phyloP scores from a whole-genome alignment of 345 rosid species.

The Citrus reticulata region DNA sequence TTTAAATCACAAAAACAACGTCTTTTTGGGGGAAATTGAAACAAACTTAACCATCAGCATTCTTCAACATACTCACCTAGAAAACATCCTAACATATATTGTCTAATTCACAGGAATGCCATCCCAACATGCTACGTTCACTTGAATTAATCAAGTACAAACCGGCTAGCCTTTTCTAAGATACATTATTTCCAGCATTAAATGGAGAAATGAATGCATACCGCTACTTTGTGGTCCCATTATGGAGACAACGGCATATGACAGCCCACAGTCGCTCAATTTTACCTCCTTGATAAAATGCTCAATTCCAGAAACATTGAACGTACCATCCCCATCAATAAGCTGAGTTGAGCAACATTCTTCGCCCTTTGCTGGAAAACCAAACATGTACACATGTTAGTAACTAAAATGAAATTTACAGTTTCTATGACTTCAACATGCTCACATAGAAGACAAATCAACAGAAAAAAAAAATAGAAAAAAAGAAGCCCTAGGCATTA shows the following conservation, averaged over 20 bases:
- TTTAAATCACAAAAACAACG: neutral
- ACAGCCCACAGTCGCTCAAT: conserved; percentile 81
- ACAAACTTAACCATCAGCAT: neutral
- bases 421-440: neutral
- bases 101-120: neutral
- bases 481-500: neutral
- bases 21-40: neutral
- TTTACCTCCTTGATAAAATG: conserved; percentile 69
- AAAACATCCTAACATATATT: neutral
- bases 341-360: conserved; percentile 84
- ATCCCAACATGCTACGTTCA: neutral
- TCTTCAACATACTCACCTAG: neutral
- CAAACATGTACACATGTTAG: neutral
- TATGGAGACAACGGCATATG: conserved; percentile 92
- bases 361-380: conserved; percentile 34
- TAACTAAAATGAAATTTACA: neutral
- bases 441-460: neutral
- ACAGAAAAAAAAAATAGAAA: neutral
- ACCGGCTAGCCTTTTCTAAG: neutral
- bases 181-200: neutral
- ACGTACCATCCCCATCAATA: conserved; percentile 86
- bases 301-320: conserved; percentile 67
- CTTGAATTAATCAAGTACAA: neutral
- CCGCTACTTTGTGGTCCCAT: conserved; percentile 99
- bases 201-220: conserved; percentile 26